phyloP scores from a whole-genome alignment of 768 basidiomycete species.

The Collybiopsis luxurians region DNA sequence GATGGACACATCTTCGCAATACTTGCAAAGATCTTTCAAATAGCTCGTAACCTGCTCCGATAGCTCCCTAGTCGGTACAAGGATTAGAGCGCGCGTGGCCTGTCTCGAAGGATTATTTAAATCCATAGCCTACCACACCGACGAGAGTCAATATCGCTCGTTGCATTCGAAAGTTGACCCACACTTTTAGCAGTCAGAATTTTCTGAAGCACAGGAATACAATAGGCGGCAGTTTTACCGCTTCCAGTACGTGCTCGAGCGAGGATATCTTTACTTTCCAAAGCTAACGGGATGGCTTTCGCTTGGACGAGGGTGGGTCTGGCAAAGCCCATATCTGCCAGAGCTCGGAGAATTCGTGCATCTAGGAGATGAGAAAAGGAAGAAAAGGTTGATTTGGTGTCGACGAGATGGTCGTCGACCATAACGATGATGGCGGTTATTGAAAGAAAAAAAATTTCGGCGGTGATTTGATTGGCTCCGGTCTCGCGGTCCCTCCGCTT shows the following conservation, averaged over 20 bases:
- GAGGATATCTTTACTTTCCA: slow-evolving; percentile 87
- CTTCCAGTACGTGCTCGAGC: slow-evolving; percentile 94
- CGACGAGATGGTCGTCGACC: slow-evolving; percentile 46
- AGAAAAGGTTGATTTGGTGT: slow-evolving; percentile 48
- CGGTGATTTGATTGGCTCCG: too few relatives aligned
- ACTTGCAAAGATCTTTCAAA: slow-evolving; percentile 60
- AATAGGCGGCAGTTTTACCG: slow-evolving; percentile 97
- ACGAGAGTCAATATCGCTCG: too few relatives aligned
- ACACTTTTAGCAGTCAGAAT: slow-evolving; percentile 80
- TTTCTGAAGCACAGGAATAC: slow-evolving; percentile 87
- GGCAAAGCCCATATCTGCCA: slow-evolving; percentile 88
- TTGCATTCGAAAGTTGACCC: slow-evolving; percentile 30
- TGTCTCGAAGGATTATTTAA: slow-evolving; percentile 40
- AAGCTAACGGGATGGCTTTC: slow-evolving; percentile 88
- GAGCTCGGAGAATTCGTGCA: slow-evolving; percentile 78
- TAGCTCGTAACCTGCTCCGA: slow-evolving; percentile 85
- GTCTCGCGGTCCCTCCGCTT: too few relatives aligned
- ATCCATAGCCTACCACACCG: slow-evolving; percentile 30
- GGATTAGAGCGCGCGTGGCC: slow-evolving; percentile 70
- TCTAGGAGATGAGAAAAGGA: slow-evolving; percentile 80
- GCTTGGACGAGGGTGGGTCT: slow-evolving; percentile 90
- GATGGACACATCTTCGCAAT: slow-evolving; percentile 76
- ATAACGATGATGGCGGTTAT: slow-evolving; percentile 20
- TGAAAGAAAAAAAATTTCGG: neutral
- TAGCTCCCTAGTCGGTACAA: slow-evolving; percentile 91